phyloP scores from a whole-genome alignment of 768 basidiomycete genomes.

The Galerina sulciceps region DNA sequence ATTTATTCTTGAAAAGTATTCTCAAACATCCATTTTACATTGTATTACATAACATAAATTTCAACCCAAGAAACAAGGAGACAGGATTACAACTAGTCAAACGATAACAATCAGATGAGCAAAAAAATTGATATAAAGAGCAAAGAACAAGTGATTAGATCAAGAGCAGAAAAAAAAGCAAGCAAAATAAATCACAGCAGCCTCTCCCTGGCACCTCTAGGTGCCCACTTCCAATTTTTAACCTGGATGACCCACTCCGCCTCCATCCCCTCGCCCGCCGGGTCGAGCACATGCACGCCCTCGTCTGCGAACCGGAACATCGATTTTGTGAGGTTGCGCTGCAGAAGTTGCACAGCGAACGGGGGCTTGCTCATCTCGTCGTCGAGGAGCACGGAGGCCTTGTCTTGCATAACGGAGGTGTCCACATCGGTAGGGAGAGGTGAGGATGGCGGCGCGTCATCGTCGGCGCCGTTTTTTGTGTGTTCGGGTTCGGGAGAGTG shows the following conservation, averaged over 20 bases:
- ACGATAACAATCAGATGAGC: no score
- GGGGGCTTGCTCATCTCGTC: slow-evolving; percentile 22
- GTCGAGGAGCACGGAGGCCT: slow-evolving; percentile 6
- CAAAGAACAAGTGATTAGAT: slow-evolving; percentile 1
- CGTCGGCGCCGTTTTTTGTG: background rate
- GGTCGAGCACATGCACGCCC: slow-evolving; percentile 39
- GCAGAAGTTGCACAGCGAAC: slow-evolving; percentile 38
- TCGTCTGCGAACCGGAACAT: slow-evolving; percentile 44
- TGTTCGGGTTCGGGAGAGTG: slow-evolving; percentile 22
- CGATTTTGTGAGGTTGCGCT: slow-evolving; percentile 35
- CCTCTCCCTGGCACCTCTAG: slow-evolving; percentile 15
- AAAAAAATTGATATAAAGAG: background rate
- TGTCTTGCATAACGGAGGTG: background rate
- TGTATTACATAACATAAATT: no score
- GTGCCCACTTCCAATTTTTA: slow-evolving; percentile 45
- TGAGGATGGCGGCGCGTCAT: slow-evolving; percentile 9
- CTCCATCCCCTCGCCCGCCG: slow-evolving; percentile 27
- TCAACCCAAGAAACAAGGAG: no score
- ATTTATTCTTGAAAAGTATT: no score
- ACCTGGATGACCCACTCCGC: slow-evolving; percentile 47
- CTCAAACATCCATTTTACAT: no score
- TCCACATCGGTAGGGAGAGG: slow-evolving; percentile 11
- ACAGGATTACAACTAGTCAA: no score
- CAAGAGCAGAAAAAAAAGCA: background rate
- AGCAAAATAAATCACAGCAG: background rate